phyloP scores from a whole-genome alignment of 129 eudicot species.

The Kitagawia praeruptora region DNA sequence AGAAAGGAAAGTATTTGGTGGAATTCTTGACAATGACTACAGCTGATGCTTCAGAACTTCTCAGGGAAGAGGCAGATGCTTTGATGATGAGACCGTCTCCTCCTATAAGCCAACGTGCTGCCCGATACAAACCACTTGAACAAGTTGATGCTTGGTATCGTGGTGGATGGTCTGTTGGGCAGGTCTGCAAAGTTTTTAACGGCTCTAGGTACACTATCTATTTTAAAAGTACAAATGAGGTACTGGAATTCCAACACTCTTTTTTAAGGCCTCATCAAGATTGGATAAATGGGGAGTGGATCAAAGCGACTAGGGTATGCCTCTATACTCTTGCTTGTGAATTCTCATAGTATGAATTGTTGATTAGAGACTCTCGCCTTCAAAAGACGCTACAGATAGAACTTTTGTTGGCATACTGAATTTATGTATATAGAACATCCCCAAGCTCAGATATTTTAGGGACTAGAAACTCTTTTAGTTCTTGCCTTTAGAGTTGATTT shows the following conservation, averaged over 20 bases:
- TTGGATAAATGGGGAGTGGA: slow-evolving; percentile 56
- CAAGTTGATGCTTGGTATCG: slow-evolving; percentile 65
- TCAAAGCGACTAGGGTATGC: slow-evolving; percentile 28
- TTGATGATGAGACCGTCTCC: slow-evolving; percentile 55
- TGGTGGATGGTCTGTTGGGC: slow-evolving; percentile 65
- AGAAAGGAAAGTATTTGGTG: slow-evolving; percentile 36
- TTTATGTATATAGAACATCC: not conserved
- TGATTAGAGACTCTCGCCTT: not conserved
- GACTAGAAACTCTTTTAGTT: not conserved
- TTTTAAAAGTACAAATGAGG: slow-evolving; percentile 30
- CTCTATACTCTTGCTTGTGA: not conserved
- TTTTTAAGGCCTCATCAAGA: slow-evolving; percentile 56
- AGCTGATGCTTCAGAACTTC: slow-evolving; percentile 19
- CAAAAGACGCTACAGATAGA: not conserved
- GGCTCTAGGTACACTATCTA: slow-evolving; percentile 39
- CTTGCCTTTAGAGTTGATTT: not conserved
- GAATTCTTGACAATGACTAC: slow-evolving; percentile 37
- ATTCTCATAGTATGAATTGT: slow-evolving; percentile 1
- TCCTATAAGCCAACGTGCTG: slow-evolving; percentile 24
- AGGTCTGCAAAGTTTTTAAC: slow-evolving; percentile 27
- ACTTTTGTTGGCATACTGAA: not conserved
- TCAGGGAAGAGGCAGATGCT: slow-evolving; percentile 52
- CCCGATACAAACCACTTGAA: slow-evolving; percentile 28
- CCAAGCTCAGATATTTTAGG: not conserved
- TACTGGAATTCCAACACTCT: slow-evolving; percentile 41